Percentiles rank a stretch among this genome's conserved stretches.
phyloP scores from a whole-genome alignment of 805 yeast genomes.

The Yarrowia bubula region DNA sequence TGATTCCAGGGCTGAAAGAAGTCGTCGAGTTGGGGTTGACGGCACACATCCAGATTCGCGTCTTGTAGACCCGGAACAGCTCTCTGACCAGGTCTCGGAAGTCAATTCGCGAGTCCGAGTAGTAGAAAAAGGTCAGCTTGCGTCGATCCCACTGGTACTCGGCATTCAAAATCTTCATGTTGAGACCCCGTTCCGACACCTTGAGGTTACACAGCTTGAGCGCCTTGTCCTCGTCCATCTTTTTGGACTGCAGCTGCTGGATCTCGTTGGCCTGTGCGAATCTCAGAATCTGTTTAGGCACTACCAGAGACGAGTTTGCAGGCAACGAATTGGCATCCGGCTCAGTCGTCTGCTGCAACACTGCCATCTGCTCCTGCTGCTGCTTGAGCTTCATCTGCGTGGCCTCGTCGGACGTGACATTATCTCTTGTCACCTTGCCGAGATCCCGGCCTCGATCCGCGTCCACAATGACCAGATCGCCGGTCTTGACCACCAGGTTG shows the following conservation, averaged over 20 bases:
- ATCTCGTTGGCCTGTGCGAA: slow-evolving; percentile 63
- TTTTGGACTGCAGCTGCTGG: slow-evolving; percentile 55
- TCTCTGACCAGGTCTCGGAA: slow-evolving; percentile 76
- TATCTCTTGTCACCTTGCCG: slow-evolving; percentile 60
- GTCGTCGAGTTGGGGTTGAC: slow-evolving; percentile 39
- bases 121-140: slow-evolving; percentile 73
- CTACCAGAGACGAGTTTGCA: slow-evolving; percentile 50
- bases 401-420: slow-evolving; percentile 64
- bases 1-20: slow-evolving; percentile 20
- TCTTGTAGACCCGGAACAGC: slow-evolving; percentile 69
- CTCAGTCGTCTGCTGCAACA: slow-evolving; percentile 41
- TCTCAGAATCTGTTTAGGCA: slow-evolving; percentile 66
- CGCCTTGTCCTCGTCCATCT: slow-evolving; percentile 69
- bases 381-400: slow-evolving; percentile 63
- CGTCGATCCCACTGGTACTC: slow-evolving; percentile 85
- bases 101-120: slow-evolving; percentile 65
- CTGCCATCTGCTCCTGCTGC: slow-evolving; percentile 69
- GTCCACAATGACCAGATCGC: slow-evolving; percentile 76
- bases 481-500: slow-evolving; percentile 44
- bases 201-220: slow-evolving; percentile 60
- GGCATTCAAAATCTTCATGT: slow-evolving; percentile 68
- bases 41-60: slow-evolving; percentile 87
- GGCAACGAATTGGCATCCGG: slow-evolving; percentile 25
- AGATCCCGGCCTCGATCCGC: slow-evolving; percentile 81
- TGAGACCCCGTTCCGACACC: slow-evolving; percentile 48